Evolutionary conservation across 768 basidiomycete species (phyloP).

Genomic region (Leccinellum albellum): DNA sequence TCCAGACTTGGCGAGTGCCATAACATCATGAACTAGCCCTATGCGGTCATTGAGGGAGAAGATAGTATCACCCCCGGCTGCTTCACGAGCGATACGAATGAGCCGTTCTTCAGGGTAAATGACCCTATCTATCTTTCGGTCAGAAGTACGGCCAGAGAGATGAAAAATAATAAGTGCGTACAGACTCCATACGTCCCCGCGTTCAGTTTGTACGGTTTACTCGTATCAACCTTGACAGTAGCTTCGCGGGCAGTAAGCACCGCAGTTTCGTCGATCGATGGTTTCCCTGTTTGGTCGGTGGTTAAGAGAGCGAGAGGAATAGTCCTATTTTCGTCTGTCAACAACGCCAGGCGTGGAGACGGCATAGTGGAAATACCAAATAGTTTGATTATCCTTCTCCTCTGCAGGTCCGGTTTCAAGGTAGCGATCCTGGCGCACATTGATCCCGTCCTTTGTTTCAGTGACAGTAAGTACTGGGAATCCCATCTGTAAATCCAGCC

Average conservation of each 20-base stretch:
- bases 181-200: constrained; percentile 87
- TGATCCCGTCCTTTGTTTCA: constrained; percentile 68
- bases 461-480: constrained; percentile 89
- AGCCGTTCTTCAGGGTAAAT: constrained; percentile 80
- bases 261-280: constrained; percentile 53
- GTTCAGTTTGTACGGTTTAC: constrained; percentile 84
- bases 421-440: constrained; percentile 88
- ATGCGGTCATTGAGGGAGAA: constrained; percentile 86
- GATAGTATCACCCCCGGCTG: constrained; percentile 56
- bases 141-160: not conserved
- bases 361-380: constrained; percentile 53
- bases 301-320: constrained; percentile 76
- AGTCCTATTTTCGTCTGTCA: constrained; percentile 45
- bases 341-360: not conserved
- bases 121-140: constrained; percentile 61
- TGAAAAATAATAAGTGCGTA: constrained; percentile 37
- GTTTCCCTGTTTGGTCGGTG: constrained; percentile 54
- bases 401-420: constrained; percentile 77
- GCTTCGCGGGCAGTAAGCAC: constrained; percentile 69
- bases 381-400: constrained; percentile 80
- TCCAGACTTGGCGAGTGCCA: constrained; percentile 79
- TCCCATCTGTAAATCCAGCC: constrained; percentile 47
- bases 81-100: constrained; percentile 73
- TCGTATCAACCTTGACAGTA: constrained; percentile 67
- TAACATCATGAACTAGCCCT: constrained; percentile 80